Evolutionary conservation across 345 rosid genomes (phyloP).

Genomic region (Durio zibethinus): DNA sequence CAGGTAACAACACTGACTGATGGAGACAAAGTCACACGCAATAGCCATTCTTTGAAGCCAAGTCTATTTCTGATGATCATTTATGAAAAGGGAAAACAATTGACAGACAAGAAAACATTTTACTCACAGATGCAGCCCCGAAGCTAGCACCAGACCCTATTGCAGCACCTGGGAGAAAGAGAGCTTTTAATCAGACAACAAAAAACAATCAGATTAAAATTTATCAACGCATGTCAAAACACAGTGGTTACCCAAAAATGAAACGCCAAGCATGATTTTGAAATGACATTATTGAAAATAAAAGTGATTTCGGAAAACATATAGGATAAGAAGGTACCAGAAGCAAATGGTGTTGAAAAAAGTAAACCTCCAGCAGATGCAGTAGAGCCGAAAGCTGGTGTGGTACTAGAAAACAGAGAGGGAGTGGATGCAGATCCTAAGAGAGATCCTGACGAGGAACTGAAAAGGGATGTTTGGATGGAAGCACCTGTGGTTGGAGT

Average conservation of each 20-base stretch:
- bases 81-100: neutral
- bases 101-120: neutral
- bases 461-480: conserved; percentile 19
- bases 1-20: neutral
- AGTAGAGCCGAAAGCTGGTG: conserved; percentile 50
- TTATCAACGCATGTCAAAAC: neutral
- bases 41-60: neutral
- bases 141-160: conserved; percentile 84
- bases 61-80: neutral
- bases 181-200: neutral
- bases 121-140: conserved; percentile 70
- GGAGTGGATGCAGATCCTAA: conserved; percentile 64
- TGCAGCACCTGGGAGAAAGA: conserved; percentile 48
- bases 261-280: neutral
- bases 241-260: neutral
- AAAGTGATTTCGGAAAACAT: neutral
- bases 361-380: conserved; percentile 51
- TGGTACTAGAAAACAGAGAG: conserved; percentile 43
- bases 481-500: conserved; percentile 68
- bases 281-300: neutral
- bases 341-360: conserved; percentile 61
- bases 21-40: neutral
- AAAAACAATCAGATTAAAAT: neutral
- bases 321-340: conserved; percentile 39
- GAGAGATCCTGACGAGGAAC: conserved; percentile 27